phyloP scores from a whole-genome alignment of 257 asterid species.

The Lantana camara region DNA sequence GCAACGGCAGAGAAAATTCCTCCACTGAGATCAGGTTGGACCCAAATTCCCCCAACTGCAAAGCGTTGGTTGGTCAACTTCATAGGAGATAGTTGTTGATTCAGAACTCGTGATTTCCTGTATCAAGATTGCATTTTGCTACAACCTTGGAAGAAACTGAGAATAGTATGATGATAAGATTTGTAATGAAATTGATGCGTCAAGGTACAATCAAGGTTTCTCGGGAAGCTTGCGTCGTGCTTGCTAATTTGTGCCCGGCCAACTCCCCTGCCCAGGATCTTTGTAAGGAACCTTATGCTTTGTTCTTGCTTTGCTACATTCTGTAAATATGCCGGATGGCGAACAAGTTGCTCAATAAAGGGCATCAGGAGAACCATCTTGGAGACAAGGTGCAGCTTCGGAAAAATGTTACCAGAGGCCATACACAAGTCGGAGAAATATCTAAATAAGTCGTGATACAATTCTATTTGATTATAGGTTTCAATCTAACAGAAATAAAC shows the following conservation, averaged over 20 bases:
- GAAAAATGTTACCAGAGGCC: slow-evolving; percentile 56
- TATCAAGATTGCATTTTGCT: too few relatives aligned
- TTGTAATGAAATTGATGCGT: slow-evolving; percentile 55
- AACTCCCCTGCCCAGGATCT: too few relatives aligned
- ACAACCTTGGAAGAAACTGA: slow-evolving; percentile 65
- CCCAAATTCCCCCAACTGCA: too few relatives aligned
- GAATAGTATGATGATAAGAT: slow-evolving; percentile 62
- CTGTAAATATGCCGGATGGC: slow-evolving; percentile 70
- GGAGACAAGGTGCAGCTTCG: slow-evolving; percentile 43
- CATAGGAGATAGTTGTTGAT: too few relatives aligned
- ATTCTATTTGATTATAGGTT: too few relatives aligned
- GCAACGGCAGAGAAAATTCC: too few relatives aligned
- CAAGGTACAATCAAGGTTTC: slow-evolving; percentile 57
- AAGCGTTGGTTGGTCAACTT: too few relatives aligned
- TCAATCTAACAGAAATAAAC: too few relatives aligned
- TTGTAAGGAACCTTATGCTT: too few relatives aligned
- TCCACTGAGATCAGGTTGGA: too few relatives aligned
- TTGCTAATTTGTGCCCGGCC: slow-evolving; percentile 49
- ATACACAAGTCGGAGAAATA: slow-evolving; percentile 59
- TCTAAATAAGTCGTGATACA: too few relatives aligned
- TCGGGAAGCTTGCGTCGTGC: slow-evolving; percentile 57
- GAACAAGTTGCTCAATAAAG: slow-evolving; percentile 67
- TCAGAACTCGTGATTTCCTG: too few relatives aligned
- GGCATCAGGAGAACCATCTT: slow-evolving; percentile 60
- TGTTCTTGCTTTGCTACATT: slow-evolving; percentile 57